Percentiles rank a stretch among this genome's conserved stretches.
Conservation (phyloP, 2,329 filamentous ascomycete species). For the Gremmenia infestans region DNA sequence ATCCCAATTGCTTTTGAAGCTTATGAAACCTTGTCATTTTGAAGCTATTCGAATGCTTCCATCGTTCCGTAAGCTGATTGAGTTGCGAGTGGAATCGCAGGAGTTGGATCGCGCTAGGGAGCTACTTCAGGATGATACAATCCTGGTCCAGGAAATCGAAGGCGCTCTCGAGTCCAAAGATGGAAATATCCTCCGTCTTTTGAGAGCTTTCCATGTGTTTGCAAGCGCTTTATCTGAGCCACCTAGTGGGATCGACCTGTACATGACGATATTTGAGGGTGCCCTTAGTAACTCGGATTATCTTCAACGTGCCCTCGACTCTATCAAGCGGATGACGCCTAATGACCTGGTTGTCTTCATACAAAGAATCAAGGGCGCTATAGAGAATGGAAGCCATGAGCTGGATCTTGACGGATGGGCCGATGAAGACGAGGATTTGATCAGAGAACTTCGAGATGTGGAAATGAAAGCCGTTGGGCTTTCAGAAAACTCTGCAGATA, state of each 20-base stretch:
- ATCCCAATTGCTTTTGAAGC: conserved; percentile 27
- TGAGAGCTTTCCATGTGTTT: conserved; percentile 46
- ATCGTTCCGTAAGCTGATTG: conserved; percentile 59
- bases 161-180: conserved; percentile 32
- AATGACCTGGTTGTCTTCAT: conserved; percentile 42
- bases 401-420: conserved; percentile 29
- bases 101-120: conserved; percentile 41
- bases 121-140: conserved; percentile 56
- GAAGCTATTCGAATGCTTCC: conserved; percentile 63
- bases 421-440: conserved; percentile 20
- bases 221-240: conserved; percentile 23
- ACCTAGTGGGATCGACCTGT: conserved; percentile 42
- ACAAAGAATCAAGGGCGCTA: conserved; percentile 34
- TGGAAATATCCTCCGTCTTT: conserved; percentile 38
- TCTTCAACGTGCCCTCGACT: conserved; percentile 38
- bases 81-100: conserved; percentile 41
- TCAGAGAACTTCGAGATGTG: conserved; percentile 27
- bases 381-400: conserved; percentile 19
- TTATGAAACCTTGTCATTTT: conserved; percentile 54
- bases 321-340: conserved; percentile 56
- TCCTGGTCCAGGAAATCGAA: conserved; percentile 44
- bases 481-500: conserved; percentile 39
- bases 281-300: conserved; percentile 49
- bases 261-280: conserved; percentile 54
- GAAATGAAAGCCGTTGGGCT: conserved; percentile 45